Evolutionary conservation across 2,329 filamentous ascomycete species (phyloP).

Genomic region (Nothomitra cinnamomea): DNA sequence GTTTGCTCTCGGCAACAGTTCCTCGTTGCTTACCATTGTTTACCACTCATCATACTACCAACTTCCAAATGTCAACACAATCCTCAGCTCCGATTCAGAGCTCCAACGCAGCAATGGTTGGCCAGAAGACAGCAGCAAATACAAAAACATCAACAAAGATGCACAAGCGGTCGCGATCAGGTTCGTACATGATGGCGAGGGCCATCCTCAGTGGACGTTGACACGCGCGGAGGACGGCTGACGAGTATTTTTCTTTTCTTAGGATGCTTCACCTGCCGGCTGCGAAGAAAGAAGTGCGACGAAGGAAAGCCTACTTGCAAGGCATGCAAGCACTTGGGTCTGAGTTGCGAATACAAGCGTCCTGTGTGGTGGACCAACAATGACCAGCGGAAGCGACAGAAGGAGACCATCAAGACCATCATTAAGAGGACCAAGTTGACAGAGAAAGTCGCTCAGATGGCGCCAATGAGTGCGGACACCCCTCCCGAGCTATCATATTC

Average conservation of each 20-base stretch:
- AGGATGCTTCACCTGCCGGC: conserved; percentile 52
- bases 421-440: conserved; percentile 94
- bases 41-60: neutral
- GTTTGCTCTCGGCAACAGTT: neutral
- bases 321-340: conserved; percentile 53
- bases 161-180: conserved; percentile 87
- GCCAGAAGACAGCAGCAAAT: conserved; percentile 20
- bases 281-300: conserved; percentile 54
- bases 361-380: conserved; percentile 96
- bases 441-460: conserved; percentile 53
- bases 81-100: conserved; percentile 19
- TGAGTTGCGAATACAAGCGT: conserved; percentile 89
- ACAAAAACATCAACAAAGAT: conserved; percentile 63
- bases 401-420: conserved; percentile 90
- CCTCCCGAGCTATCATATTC: conserved; percentile 70
- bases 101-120: conserved; percentile 29
- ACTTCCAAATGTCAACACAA: conserved; percentile 18
- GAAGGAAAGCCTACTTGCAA: conserved; percentile 46
- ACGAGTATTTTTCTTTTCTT: conserved; percentile 11
- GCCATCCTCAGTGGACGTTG: neutral
- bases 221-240: neutral
- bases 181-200: conserved; percentile 36
- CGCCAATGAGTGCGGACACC: conserved; percentile 36
- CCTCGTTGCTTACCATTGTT: neutral
- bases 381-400: conserved; percentile 68